These are phyloP conservation scores for Jamesozyma lodderae DNA, from an alignment of 805 yeast species.

Conservation along the genomic window DNA sequence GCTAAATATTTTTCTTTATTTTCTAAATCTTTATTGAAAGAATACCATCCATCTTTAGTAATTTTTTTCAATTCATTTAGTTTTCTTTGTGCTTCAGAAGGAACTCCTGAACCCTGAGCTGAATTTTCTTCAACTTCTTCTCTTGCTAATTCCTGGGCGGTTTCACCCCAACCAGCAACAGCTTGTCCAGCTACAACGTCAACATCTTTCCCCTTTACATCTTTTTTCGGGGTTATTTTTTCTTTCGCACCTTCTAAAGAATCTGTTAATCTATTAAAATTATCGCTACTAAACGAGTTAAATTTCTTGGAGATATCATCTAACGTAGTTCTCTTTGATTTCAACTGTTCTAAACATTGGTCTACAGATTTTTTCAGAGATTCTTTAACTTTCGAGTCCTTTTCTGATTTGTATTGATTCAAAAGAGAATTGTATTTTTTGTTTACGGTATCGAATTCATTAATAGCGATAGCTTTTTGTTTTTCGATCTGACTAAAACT, in stretches of 20 bases:
- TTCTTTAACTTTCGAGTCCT: constrained; percentile 7
- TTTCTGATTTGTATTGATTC: constrained; percentile 3
- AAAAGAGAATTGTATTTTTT: constrained; percentile 18
- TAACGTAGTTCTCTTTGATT: constrained; percentile 12
- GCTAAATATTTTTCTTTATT: constrained; percentile 30
- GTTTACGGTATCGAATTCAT: constrained; percentile 24
- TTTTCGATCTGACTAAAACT: constrained; percentile 25
- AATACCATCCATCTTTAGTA: constrained; percentile 31
- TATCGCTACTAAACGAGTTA: constrained; percentile 7
- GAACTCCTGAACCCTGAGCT: constrained; percentile 1
- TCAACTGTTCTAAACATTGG: constrained; percentile 8
- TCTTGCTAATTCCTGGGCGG: constrained; percentile 33
- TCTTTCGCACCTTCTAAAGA: constrained; percentile 8
- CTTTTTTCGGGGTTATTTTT: constrained; percentile 10
- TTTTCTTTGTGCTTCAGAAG: constrained; percentile 9
- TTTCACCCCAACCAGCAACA: constrained; percentile 40
- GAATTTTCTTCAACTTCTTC: constrained; percentile 29
- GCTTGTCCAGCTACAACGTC: constrained; percentile 31
- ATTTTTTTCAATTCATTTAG: constrained; percentile 30
- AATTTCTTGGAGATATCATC: constrained; percentile 15
- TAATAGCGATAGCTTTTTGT: constrained; percentile 24
- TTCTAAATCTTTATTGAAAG: constrained; percentile 13
- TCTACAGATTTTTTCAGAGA: constrained; percentile 13
- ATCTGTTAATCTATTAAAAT: constrained; percentile 24
- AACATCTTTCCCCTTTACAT: constrained; percentile 5